Percentiles rank a stretch among this genome's conserved stretches.
Conservation (phyloP, 352 stramenopile species). For the Pythium brachiatum region DNA sequence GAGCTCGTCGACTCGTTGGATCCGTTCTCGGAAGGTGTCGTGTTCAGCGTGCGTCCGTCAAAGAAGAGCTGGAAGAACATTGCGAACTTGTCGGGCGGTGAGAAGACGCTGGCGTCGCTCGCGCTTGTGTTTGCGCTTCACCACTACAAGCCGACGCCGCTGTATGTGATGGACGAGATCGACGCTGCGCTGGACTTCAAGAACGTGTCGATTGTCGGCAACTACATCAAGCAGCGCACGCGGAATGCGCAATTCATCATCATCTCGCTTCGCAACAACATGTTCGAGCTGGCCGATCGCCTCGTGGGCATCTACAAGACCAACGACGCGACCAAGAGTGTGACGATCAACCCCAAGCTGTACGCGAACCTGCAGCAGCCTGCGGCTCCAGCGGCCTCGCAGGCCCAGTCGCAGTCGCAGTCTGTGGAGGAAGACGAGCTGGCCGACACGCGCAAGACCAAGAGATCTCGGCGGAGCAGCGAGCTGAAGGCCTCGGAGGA, state of each 20-base stretch:
- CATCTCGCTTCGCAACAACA: conserved; percentile 99
- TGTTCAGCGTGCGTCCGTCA: conserved; percentile 98
- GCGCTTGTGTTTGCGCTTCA: conserved; percentile 99
- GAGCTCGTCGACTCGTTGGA: conserved; percentile 99
- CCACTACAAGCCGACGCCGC: conserved; percentile 99
- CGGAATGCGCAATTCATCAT: conserved; percentile 99
- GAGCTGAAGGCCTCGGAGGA: conserved; percentile 9
- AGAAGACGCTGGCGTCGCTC: conserved; percentile 99
- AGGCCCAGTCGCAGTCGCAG: conserved; percentile 2
- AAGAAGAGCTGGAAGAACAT: conserved; percentile 99
- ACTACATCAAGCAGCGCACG: conserved; percentile 99
- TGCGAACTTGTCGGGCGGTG: conserved; percentile 97
- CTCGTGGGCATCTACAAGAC: conserved; percentile 99
- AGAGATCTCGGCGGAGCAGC: conserved; percentile 20
- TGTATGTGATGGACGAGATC: conserved; percentile 99
- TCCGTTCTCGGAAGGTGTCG: conserved; percentile 98
- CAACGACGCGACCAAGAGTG: conserved; percentile 98
- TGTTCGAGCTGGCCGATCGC: conserved; percentile 99
- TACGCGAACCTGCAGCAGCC: conserved; percentile 46
- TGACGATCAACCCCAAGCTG: conserved; percentile 97
- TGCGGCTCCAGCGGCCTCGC: background rate
- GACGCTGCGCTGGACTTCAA: conserved; percentile 97
- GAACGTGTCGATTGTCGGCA: conserved; percentile 99
- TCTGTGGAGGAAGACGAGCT: conserved; percentile 8
- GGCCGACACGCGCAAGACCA: conserved; percentile 15